Evolutionary conservation across 2,329 filamentous ascomycete genomes (phyloP), one percentile per base, ranked within the genome.

Genomic region (Penicillium sp.): DNA sequence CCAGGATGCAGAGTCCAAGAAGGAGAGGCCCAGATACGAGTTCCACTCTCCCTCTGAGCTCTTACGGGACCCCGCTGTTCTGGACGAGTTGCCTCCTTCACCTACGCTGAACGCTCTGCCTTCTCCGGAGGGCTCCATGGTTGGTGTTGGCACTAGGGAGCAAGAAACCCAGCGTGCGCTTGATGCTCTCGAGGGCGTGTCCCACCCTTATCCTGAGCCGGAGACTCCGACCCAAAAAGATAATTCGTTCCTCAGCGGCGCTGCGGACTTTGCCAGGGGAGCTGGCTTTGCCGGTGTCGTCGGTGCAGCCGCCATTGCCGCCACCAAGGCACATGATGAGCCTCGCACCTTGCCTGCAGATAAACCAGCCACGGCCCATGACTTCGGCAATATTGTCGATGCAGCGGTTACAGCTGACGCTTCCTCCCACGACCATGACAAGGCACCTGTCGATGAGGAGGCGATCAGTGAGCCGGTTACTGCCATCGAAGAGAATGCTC

Each of bases 21-120:
- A 73, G 37, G 73, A 79, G 36, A 73, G 73, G 55, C 72, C 67
- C 2, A 76, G 72, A 37, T 77, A 78, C 53, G 75, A 78, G 48
- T 78, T 78, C 53, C 76, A 78, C 57, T 78, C 77, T 17, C 75
- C 76, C 1, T 77, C 76, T 2, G 77, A 79, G 53, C 67, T 79
- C 11, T 59, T 79, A 14, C 74, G 73, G 46, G 75, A 77, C 52
- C 73, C 73, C 1, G 59, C 54, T 33, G 48, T 54, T 41, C 62
- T 61, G 50, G 61, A 58, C 8, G 62, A 69, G 37, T 36, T 73
- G 17, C 61, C 67, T 36, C 37, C 60, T 12, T 65, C 67, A 3
- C 61, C 67, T 10, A 55, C 55, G 2, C 45, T 68, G 36, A 63
- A 61, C 1, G 35, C 50, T 11, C 61, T 73, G 11, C 68, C 70